A percentile compares a stretch with the other conserved stretches of the same genome.
These are phyloP conservation scores for Cercospora janseana DNA, from an alignment of 2,329 filamentous ascomycete species.

Conservation along the genomic window DNA sequence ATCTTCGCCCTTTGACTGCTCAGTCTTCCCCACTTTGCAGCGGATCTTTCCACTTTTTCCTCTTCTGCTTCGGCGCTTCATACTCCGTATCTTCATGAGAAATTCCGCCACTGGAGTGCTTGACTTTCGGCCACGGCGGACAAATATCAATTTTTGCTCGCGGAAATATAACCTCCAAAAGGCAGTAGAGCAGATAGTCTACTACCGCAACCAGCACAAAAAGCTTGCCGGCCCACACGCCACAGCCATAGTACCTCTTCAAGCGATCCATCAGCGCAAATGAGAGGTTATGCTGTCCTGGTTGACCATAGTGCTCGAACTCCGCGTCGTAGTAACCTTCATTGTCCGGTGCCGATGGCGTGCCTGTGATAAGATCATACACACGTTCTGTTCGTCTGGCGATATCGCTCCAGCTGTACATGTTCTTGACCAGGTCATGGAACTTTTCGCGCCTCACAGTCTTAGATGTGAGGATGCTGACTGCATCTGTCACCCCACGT, in stretches of 20 bases:
- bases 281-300: constrained; percentile 54
- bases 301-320: constrained; percentile 57
- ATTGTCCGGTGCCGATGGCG: constrained; percentile 62
- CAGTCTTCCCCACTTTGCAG: no score
- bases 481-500: constrained; percentile 81
- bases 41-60: neutral
- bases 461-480: constrained; percentile 73
- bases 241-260: constrained; percentile 96
- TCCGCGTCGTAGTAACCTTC: constrained; percentile 85
- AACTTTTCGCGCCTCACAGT: constrained; percentile 83
- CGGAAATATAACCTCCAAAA: constrained; percentile 84
- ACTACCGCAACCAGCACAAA: constrained; percentile 94
- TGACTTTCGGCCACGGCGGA: constrained; percentile 70
- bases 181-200: constrained; percentile 86
- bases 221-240: constrained; percentile 96
- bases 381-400: constrained; percentile 90
- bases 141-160: constrained; percentile 83
- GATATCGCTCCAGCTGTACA: constrained; percentile 99
- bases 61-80: constrained; percentile 6
- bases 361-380: constrained; percentile 87
- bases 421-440: constrained; percentile 93
- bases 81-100: neutral
- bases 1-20: no score
- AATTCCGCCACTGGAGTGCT: neutral
- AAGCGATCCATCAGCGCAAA: constrained; percentile 92